These are phyloP conservation scores for Cyclotella distinguenda DNA, from an alignment of 108 stramenopile genomes.

Conservation along the genomic window DNA sequence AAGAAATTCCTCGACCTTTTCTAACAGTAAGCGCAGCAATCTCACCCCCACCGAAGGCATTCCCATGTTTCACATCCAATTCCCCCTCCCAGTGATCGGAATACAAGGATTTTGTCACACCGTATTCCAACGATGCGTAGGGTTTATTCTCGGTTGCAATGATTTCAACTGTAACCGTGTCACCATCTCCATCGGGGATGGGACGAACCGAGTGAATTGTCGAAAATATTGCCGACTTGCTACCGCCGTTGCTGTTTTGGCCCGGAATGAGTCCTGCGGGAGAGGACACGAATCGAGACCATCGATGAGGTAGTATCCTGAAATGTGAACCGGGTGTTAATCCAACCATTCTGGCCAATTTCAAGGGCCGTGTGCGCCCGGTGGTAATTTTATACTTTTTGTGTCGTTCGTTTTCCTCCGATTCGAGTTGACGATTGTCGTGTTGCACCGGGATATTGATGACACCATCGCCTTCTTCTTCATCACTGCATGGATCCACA, in stretches of 20 bases:
- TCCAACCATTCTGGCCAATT: conserved; percentile 61
- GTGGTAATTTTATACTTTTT: conserved; percentile 55
- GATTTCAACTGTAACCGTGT: conserved; percentile 69
- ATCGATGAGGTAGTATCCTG: conserved; percentile 32
- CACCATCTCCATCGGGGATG: conserved; percentile 41
- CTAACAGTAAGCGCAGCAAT: conserved; percentile 58
- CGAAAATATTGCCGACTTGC: conserved; percentile 39
- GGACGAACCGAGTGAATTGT: conserved; percentile 43
- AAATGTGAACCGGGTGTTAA: conserved; percentile 68
- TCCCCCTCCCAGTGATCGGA: conserved; percentile 71
- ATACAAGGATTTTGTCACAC: conserved; percentile 74
- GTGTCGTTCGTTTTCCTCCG: conserved; percentile 26
- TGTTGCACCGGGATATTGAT: conserved; percentile 6
- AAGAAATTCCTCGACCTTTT: conserved; percentile 56
- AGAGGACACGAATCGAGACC: conserved; percentile 31
- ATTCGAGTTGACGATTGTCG: conserved; percentile 7
- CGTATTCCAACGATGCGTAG: conserved; percentile 76
- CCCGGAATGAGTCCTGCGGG: conserved; percentile 55
- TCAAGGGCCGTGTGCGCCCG: conserved; percentile 65
- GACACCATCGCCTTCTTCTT: conserved; percentile 45
- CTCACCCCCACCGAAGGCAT: conserved; percentile 83
- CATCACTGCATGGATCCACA: conserved; percentile 69
- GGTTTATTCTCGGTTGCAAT: conserved; percentile 71
- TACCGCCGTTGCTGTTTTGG: conserved; percentile 1
- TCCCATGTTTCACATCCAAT: conserved; percentile 42